Base-by-base conservation (phyloP, 345 rosid genomes). In the Zanthoxylum bungeanum region DNA sequence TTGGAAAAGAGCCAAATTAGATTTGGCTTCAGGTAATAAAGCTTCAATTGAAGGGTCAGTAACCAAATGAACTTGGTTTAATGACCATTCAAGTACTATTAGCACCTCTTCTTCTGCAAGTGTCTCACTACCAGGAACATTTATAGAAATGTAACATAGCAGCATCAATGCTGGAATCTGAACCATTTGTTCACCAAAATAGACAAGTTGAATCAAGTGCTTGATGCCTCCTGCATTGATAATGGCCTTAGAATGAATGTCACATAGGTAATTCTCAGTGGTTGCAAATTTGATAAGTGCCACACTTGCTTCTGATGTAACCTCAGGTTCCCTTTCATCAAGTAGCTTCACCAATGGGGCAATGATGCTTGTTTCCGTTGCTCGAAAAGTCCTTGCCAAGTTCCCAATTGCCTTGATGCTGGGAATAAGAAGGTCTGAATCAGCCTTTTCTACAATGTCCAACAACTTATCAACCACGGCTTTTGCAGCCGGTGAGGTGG, bases 301-400 rank as follows among this genome's bases (percentile, higher is more conserved):
- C 19, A 83, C 68, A 1, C 80, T 75, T 0, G 89, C 89, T 79
- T 91, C 97, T 85, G 77, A 83, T 12, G 81, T 44, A 10, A 87
- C 63, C 61, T 85, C 91, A 0, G 91, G 73, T 61, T 85, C 91
- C 53, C 81, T 83, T 79, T 86, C 93, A 27, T 89, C 93, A 1
- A 89, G 86, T 47, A 91, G 82, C 73, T 81, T 83, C 75, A 89
- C 97, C 64, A 91, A 57, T 4, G 93, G 97, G 31, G 73, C 82
- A 9, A 91, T 81, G 59, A 89, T 69, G 55, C 92, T 75, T 2
- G 86, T 87, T 56, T 91, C 92, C 0, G 93, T 83, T 9, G 91
- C 93, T 9, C 97, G 87, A 61, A 91, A 91, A 22, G 91, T 88
- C 82, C 97, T 81, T 2, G 92, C 90, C n/a, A 89, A 81, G 83